A percentile compares a stretch with the other conserved stretches of the same genome.
Evolutionary conservation across 106 monocot species (phyloP).

Genomic region (Dendrobium nobile): DNA sequence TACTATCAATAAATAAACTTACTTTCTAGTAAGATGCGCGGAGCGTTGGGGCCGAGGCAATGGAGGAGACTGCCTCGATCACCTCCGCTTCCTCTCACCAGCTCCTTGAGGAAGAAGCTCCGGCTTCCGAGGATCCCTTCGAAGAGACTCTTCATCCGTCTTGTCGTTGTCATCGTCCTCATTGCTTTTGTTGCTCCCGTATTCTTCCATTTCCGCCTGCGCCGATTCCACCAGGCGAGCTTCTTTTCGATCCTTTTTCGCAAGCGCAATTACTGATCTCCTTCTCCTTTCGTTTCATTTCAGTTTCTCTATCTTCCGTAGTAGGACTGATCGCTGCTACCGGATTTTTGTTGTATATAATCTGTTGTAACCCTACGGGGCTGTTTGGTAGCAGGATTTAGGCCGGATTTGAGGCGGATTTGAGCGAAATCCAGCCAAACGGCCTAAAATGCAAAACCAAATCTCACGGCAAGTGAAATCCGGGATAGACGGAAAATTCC

Average conservation of each 20-base stretch:
- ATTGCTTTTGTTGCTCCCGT: slow-evolving; percentile 64
- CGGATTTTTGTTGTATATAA: not conserved
- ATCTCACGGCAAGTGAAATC: too few relatives aligned
- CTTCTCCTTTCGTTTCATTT: not conserved
- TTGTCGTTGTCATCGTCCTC: slow-evolving; percentile 40
- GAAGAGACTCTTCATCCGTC: slow-evolving; percentile 23
- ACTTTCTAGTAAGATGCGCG: not conserved
- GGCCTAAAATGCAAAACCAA: too few relatives aligned
- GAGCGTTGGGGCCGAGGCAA: not conserved
- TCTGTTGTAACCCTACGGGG: not conserved
- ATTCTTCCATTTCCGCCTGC: slow-evolving; percentile 93
- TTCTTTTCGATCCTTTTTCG: not conserved
- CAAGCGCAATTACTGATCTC: not conserved
- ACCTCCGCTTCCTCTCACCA: slow-evolving; percentile 12
- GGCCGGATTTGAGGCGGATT: too few relatives aligned
- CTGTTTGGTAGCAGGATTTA: too few relatives aligned
- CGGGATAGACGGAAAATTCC: too few relatives aligned
- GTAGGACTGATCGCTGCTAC: not conserved
- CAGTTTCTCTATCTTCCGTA: not conserved
- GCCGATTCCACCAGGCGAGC: slow-evolving; percentile 46
- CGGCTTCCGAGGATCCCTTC: slow-evolving; percentile 15
- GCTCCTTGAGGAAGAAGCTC: slow-evolving; percentile 2
- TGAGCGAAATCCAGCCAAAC: too few relatives aligned
- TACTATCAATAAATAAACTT: too few relatives aligned
- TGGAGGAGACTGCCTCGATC: slow-evolving; percentile 9